Conservation (phyloP, 371 early-diverging fungal species). For the Mucor saturninus region DNA sequence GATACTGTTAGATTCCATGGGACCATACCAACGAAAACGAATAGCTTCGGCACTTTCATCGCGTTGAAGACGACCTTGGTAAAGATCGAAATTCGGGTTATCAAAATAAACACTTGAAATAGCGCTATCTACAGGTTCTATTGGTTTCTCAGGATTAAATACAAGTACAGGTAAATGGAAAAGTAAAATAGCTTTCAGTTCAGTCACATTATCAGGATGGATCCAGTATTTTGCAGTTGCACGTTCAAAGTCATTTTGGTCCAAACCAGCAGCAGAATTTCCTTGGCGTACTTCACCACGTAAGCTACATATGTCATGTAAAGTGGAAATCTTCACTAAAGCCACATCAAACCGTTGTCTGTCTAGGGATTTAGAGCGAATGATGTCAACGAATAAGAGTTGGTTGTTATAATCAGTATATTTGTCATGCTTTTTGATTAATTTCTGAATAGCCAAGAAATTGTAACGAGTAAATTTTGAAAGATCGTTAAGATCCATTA, state of each 20-base stretch:
- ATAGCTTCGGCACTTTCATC: conserved; percentile 93
- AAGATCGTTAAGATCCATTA: conserved; percentile 87
- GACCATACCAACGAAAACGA: conserved; percentile 91
- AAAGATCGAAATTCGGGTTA: conserved; percentile 90
- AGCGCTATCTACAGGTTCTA: conserved; percentile 78
- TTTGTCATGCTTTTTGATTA: conserved; percentile 87
- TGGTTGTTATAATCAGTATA: conserved; percentile 34
- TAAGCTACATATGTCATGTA: conserved; percentile 85
- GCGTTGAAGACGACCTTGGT: conserved; percentile 89
- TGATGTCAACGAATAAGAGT: conserved; percentile 34
- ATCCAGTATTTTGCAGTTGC: conserved; percentile 98
- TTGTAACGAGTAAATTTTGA: conserved; percentile 95
- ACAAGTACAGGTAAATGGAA: conserved; percentile 96
- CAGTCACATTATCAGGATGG: conserved; percentile 96
- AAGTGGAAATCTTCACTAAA: conserved; percentile 83
- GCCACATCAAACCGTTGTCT: conserved; percentile 77
- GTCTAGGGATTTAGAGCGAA: conserved; percentile 39
- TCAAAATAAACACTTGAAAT: conserved; percentile 97
- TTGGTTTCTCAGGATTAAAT: conserved; percentile 77
- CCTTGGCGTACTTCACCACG: conserved; percentile 67
- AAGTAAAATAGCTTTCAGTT: conserved; percentile 91
- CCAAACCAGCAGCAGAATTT: conserved; percentile 65
- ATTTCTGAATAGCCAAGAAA: conserved; percentile 92
- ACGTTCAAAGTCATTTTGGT: conserved; percentile 77
- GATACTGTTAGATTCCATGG: conserved; percentile 59